Evolutionary conservation across 306 rosid species (phyloP).

Genomic region (Vigna trinervia): DNA sequence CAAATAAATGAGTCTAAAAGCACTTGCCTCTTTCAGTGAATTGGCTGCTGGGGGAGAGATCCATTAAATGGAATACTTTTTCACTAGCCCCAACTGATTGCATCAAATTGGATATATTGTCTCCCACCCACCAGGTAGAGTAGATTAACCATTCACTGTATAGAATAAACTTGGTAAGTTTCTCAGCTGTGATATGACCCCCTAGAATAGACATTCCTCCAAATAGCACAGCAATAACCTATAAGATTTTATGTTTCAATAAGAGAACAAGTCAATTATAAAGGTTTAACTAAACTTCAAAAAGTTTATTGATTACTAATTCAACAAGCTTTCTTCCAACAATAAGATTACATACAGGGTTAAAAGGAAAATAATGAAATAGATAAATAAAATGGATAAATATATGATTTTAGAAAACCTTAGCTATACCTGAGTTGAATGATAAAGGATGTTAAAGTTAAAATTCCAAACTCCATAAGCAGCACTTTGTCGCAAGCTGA

Average conservation of each 20-base stretch:
- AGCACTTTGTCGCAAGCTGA: conserved; percentile 90
- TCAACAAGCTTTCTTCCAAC: conserved; percentile 15
- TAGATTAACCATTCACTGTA: conserved; percentile 95
- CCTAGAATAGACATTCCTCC: conserved; percentile 93
- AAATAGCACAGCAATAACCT: conserved; percentile 84
- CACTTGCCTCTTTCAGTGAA: conserved; percentile 73
- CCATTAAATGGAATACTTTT: conserved; percentile 94
- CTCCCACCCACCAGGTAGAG: conserved; percentile 99
- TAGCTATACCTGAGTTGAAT: conserved; percentile 84
- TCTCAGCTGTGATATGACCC: conserved; percentile 89
- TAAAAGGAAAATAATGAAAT: conserved; percentile 13
- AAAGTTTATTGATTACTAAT: conserved; percentile 21
- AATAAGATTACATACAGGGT: conserved; percentile 3
- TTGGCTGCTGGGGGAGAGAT: conserved; percentile 87
- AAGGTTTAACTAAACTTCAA: conserved; percentile 30
- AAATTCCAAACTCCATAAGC: conserved; percentile 92
- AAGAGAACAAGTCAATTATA: conserved; percentile 48
- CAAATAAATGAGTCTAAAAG: conserved; percentile 38
- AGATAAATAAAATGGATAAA: neutral
- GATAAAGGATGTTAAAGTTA: conserved; percentile 84
- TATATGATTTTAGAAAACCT: conserved; percentile 16
- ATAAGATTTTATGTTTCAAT: conserved; percentile 46
- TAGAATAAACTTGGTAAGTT: conserved; percentile 90
- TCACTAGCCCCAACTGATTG: conserved; percentile 99
- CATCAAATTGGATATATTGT: conserved; percentile 89